A percentile compares a stretch with the other conserved stretches of the same genome.
phyloP scores from a whole-genome alignment of 257 asterid genomes.

The Forsythia suspensa region DNA sequence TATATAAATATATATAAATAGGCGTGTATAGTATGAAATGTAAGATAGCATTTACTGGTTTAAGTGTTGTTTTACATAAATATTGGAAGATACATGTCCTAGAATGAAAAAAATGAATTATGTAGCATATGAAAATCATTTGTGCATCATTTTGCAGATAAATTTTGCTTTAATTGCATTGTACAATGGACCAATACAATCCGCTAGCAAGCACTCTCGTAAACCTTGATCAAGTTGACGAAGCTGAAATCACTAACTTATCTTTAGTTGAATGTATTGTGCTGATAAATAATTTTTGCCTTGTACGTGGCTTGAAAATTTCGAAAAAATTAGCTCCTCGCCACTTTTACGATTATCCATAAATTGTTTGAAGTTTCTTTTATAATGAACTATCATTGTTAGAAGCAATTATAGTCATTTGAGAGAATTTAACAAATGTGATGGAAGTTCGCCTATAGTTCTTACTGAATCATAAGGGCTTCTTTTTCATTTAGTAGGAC shows the following conservation, averaged over 20 bases:
- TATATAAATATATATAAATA: no score
- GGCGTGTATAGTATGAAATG: background rate
- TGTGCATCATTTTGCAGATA: conserved; percentile 52
- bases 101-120: conserved; percentile 23
- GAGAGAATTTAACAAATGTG: background rate
- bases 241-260: background rate
- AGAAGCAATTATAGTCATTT: no score
- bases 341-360: background rate
- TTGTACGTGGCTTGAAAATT: background rate
- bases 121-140: background rate
- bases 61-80: background rate
- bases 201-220: conserved; percentile 36
- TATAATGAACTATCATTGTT: no score
- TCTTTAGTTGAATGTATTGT: background rate
- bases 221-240: no score
- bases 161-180: conserved; percentile 72
- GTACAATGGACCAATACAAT: conserved; percentile 60
- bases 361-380: background rate
- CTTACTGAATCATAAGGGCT: background rate
- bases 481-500: background rate
- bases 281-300: background rate
- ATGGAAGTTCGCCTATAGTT: background rate
- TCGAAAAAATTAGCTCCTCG: background rate
- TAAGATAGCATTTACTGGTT: no score
- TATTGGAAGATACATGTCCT: background rate